A percentile compares a stretch with the other conserved stretches of the same genome.
phyloP scores from a whole-genome alignment of 2,329 filamentous ascomycete genomes.

The Aspergillus transmontanensis region DNA sequence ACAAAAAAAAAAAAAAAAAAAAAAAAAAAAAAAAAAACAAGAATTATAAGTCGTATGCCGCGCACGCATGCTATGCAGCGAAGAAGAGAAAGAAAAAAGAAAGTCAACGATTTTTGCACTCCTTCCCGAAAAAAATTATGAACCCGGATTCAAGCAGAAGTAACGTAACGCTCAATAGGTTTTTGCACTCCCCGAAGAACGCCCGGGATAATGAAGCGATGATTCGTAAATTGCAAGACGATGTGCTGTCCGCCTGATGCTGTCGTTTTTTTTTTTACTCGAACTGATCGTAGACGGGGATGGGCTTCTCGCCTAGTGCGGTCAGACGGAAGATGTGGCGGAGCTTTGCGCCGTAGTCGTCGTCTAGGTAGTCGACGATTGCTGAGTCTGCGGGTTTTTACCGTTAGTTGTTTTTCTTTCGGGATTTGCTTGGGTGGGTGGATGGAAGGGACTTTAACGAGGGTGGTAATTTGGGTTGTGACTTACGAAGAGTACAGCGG shows the following conservation, averaged over 20 bases:
- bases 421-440: not conserved
- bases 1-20: not conserved
- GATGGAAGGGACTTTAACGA: not conserved
- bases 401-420: slow-evolving; percentile 13
- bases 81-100: not conserved
- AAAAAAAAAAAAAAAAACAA: not conserved
- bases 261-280: slow-evolving; percentile 18
- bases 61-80: not conserved
- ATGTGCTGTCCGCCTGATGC: too few species aligned
- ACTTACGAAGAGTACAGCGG: slow-evolving; percentile 50
- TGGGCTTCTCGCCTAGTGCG: slow-evolving; percentile 53
- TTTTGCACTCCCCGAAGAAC: not conserved
- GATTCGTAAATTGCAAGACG: not conserved
- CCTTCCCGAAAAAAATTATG: not conserved
- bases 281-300: slow-evolving; percentile 45
- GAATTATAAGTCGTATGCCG: not conserved
- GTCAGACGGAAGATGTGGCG: slow-evolving; percentile 55
- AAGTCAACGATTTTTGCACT: not conserved
- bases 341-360: slow-evolving; percentile 49
- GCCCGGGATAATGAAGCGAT: not conserved
- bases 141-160: not conserved
- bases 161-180: not conserved
- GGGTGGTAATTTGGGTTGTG: not conserved
- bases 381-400: slow-evolving; percentile 45
- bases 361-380: slow-evolving; percentile 52